Percentiles rank a stretch among this genome's conserved stretches.
Conservation (phyloP, 2,329 filamentous ascomycete genomes). For the Hypoxylon sp. region DNA sequence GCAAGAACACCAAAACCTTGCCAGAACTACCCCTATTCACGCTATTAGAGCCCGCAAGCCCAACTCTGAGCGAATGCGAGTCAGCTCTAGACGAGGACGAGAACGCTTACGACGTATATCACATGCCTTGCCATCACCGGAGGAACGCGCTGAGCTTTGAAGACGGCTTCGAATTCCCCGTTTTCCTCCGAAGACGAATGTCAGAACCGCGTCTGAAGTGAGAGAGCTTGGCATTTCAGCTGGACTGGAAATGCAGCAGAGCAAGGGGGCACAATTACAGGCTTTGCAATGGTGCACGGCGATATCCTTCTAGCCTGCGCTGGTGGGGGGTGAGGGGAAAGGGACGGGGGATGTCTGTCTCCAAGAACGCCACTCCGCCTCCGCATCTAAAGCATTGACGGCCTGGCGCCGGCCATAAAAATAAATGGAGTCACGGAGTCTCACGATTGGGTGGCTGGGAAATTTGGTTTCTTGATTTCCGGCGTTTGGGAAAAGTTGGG, state of each 20-base stretch:
- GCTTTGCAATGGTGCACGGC: not conserved
- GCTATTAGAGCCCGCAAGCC: constrained; percentile 35
- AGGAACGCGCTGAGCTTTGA: constrained; percentile 44
- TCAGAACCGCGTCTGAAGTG: constrained; percentile 18
- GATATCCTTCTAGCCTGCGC: not conserved
- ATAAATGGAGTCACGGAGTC: not conserved
- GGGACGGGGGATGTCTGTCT: not conserved
- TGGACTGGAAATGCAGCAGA: not conserved
- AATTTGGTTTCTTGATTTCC: not conserved
- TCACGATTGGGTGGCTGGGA: not conserved
- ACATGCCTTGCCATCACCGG: constrained; percentile 40
- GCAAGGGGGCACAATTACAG: not conserved
- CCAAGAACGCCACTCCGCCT: not conserved
- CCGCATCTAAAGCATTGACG: not conserved
- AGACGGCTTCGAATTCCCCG: constrained; percentile 43
- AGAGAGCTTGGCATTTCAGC: constrained; percentile 10
- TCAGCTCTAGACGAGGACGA: constrained; percentile 44
- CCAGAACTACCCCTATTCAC: constrained; percentile 19
- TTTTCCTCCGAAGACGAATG: constrained; percentile 41
- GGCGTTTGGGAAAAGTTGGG: constrained; percentile 6
- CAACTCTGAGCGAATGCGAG: constrained; percentile 41
- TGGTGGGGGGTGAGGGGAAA: not conserved
- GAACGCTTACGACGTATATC: constrained; percentile 37
- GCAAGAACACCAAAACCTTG: constrained; percentile 26
- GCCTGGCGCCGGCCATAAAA: not conserved